Evolutionary conservation across 2,329 filamentous ascomycete species (phyloP).

Genomic region (Bipolaris bicolor): DNA sequence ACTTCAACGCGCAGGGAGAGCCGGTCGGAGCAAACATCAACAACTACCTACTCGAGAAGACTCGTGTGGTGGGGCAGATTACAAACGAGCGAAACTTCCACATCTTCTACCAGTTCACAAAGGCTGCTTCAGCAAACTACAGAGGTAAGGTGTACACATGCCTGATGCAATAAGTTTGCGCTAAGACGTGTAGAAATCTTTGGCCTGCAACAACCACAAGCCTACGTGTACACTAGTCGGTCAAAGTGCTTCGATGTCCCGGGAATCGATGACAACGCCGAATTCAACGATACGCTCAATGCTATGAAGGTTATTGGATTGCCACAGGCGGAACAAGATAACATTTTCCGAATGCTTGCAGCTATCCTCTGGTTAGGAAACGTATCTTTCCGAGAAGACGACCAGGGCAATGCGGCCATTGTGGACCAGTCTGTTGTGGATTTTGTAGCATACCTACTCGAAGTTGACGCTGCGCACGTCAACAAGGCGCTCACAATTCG

Average conservation of each 20-base stretch:
- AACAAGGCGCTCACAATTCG: slow-evolving; percentile 88
- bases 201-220: slow-evolving; percentile 88
- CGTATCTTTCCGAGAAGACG: slow-evolving; percentile 86
- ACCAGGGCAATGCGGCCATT: slow-evolving; percentile 85
- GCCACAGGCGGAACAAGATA: slow-evolving; percentile 85
- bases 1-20: slow-evolving; percentile 91
- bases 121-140: slow-evolving; percentile 87
- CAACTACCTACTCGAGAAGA: slow-evolving; percentile 96
- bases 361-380: slow-evolving; percentile 95
- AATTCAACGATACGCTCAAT: slow-evolving; percentile 87
- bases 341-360: slow-evolving; percentile 94
- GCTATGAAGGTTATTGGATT: slow-evolving; percentile 96
- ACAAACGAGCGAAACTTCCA: slow-evolving; percentile 96
- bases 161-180: background rate
- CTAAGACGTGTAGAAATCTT: slow-evolving; percentile 66
- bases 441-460: slow-evolving; percentile 90
- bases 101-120: slow-evolving; percentile 99
- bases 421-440: slow-evolving; percentile 89
- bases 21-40: slow-evolving; percentile 97
- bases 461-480: slow-evolving; percentile 80
- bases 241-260: slow-evolving; percentile 95
- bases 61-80: slow-evolving; percentile 93
- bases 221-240: slow-evolving; percentile 90
- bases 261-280: slow-evolving; percentile 88
- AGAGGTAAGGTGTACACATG: slow-evolving; percentile 56